Conservation (phyloP, 2,329 filamentous ascomycete genomes). For the Aspergillus hiratsukae region DNA sequence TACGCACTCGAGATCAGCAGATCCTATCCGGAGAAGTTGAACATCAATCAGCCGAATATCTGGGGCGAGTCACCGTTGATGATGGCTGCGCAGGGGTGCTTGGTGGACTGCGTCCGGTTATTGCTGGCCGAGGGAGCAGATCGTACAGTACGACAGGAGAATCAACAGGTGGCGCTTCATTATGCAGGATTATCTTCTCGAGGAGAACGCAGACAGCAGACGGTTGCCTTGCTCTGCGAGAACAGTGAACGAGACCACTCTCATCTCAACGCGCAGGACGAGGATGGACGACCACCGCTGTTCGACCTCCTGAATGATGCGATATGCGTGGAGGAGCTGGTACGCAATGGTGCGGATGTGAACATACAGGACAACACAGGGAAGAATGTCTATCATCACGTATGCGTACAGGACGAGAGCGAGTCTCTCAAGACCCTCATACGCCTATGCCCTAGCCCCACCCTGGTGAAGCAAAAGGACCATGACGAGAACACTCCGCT, state of each 20-base stretch:
- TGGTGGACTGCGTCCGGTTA: not conserved
- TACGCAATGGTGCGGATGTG: not conserved
- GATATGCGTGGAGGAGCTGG: not conserved
- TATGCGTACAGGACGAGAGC: not conserved
- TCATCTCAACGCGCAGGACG: not conserved
- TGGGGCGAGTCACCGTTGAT: not conserved
- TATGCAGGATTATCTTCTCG: not conserved
- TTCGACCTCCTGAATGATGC: not conserved
- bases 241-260: not conserved
- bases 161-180: not conserved
- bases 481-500: not conserved
- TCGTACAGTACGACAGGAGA: not conserved
- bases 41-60: not conserved
- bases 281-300: not conserved
- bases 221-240: not conserved
- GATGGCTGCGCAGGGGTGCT: not conserved
- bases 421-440: not conserved
- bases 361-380: not conserved
- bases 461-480: not conserved
- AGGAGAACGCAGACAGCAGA: not conserved
- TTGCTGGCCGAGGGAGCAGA: not conserved
- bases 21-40: not conserved
- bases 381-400: not conserved
- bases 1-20: not conserved
- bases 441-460: not conserved